phyloP scores from a whole-genome alignment of 257 asterid genomes.

The Solanum dulcamara region DNA sequence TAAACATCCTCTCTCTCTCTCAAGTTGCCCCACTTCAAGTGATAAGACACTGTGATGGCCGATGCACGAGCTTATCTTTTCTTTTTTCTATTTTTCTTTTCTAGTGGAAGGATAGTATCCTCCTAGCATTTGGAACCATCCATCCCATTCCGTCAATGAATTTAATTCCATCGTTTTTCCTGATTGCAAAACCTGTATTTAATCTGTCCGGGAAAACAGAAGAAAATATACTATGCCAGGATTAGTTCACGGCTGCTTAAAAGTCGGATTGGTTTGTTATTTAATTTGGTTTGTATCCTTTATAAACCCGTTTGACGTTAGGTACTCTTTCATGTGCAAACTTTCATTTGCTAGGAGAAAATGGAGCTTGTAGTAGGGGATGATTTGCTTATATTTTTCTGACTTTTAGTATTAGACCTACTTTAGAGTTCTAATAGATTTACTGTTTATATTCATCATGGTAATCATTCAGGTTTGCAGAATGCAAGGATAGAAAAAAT shows the following conservation, averaged over 20 bases:
- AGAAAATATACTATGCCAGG: background rate
- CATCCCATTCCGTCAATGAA: background rate
- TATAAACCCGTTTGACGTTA: background rate
- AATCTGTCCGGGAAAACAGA: background rate
- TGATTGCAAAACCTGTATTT: background rate
- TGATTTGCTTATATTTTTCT: background rate
- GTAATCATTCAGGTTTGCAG: slow-evolving; percentile 89
- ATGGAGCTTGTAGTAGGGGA: background rate
- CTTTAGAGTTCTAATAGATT: slow-evolving; percentile 43
- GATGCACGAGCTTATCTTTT: background rate
- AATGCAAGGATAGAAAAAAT: slow-evolving; percentile 89
- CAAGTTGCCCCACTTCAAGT: background rate
- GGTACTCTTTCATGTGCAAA: background rate
- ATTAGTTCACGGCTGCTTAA: background rate
- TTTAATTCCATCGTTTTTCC: background rate
- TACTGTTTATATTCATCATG: slow-evolving; percentile 59
- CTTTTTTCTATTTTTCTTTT: slow-evolving; percentile 1
- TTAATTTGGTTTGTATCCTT: background rate
- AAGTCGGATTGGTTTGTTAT: background rate
- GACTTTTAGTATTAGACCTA: background rate
- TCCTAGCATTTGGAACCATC: background rate
- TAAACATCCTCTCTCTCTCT: slow-evolving; percentile 7
- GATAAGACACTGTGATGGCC: background rate
- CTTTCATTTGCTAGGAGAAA: background rate
- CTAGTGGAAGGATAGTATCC: background rate